A percentile compares a stretch with the other conserved stretches of the same genome.
Conservation (phyloP, 2,329 filamentous ascomycete species). For the Teratosphaeria pseudoeucalypti region DNA sequence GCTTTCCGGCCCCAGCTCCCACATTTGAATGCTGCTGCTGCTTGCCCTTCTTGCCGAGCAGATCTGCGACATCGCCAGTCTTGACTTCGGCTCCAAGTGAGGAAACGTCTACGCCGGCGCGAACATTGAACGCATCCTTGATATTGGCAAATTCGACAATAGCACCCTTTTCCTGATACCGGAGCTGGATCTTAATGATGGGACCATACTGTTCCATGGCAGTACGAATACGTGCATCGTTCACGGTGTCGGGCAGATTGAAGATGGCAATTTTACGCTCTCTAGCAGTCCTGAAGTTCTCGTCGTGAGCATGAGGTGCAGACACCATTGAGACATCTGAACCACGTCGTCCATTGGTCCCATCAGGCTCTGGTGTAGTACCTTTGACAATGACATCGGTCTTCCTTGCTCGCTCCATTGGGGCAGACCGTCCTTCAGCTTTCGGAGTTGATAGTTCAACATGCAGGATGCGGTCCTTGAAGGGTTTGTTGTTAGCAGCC, state of each 20-base stretch:
- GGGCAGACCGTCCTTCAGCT: constrained; percentile 15
- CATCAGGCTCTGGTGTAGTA: constrained; percentile 16
- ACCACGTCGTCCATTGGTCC: constrained; percentile 13
- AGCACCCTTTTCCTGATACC: constrained; percentile 74
- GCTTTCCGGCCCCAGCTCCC: constrained; percentile 15
- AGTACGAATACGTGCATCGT: constrained; percentile 68
- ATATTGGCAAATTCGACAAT: constrained; percentile 71
- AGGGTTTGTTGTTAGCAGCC: constrained; percentile 25
- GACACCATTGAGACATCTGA: constrained; percentile 22
- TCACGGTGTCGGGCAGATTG: constrained; percentile 84
- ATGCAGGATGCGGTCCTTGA: constrained; percentile 25
- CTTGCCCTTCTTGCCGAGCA: constrained; percentile 36
- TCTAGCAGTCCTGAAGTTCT: constrained; percentile 19
- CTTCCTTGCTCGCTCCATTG: constrained; percentile 19
- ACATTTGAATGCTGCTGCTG: constrained; percentile 21
- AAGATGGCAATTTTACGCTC: constrained; percentile 71
- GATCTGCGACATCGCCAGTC: constrained; percentile 43
- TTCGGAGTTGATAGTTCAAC: constrained; percentile 22
- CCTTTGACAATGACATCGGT: constrained; percentile 22
- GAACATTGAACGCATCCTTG: constrained; percentile 60
- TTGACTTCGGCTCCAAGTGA: constrained; percentile 29
- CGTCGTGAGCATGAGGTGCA: constrained; percentile 7
- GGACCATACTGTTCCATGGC: constrained; percentile 61
- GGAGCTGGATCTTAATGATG: constrained; percentile 65
- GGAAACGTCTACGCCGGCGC: constrained; percentile 35